Base-by-base conservation (phyloP, 192 early-diverging fungal genomes). In the Radiomyces spectabilis region DNA sequence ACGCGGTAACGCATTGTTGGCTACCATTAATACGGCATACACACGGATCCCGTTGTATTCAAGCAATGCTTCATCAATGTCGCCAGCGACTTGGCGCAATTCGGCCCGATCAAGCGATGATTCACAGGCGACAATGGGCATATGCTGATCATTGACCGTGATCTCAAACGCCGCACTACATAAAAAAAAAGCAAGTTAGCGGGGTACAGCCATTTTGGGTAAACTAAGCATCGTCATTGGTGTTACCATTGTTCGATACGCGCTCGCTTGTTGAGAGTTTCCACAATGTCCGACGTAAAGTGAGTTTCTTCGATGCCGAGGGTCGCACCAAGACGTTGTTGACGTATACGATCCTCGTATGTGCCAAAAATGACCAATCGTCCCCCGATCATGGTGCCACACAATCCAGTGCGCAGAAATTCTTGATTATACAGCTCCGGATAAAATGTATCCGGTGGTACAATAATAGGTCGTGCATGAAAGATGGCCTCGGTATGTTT, bases 401-500 rank as follows among this genome's bases (percentile, higher is more conserved):
- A 65, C 13, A 91, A 71, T 9, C 88, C 88, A 2, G 89, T 89
- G 48, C 86, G 77, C 55, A 91, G 63, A 61, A 85, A 93, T 27
- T 82, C 69, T 53, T 79, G 79, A 57, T 83, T 69, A 50, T 79
- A 81, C 1, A 68, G 47, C 44, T 81, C 79, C 4, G 74, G 72
- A n/a, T 69, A 59, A 32, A 63, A 53, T 5, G 75, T 75, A 12
- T 76, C 74, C 0, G 60, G 54, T 1, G 76, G 63, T 2, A 80
- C 71, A 9, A 85, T 55, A 33, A 82, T 34, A 9, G 85, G 83
- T 24, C 76, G 62, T 1, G 85, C 86, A 25, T 79, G 72, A 61
- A 91, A 90, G 4, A 89, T 85, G 26, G 80, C 80, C 55, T 85
- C 76, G 1, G 77, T 87, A 41, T 87, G 78, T 53, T 83, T 83